Base-by-base conservation (phyloP, 139 green algal genomes). In the Parachlorella kessleri region DNA sequence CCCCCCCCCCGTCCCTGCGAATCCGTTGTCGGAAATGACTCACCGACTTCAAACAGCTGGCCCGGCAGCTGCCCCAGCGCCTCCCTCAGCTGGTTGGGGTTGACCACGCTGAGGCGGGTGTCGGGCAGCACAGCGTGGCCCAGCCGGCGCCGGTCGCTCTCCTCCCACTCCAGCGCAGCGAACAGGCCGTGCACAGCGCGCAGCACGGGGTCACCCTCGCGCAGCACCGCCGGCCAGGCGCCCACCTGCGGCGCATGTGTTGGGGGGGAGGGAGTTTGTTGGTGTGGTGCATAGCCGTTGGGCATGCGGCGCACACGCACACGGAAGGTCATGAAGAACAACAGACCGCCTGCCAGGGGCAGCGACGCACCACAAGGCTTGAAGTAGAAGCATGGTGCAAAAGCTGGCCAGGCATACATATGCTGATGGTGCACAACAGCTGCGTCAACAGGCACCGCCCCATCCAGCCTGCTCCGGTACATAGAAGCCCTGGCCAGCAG, bases 141-240 rank as follows among this genome's bases (percentile, higher is more conserved):
- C 38, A 40, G 66, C 8, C 36, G 9, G n/a, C 37, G 38, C 37
- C 37, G 8, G 9, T 63, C 30, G 42, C 37, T 37, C 59, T 70
- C 30, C 42, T 48, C 72, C 66, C 71, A 72, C 72, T 66, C 66
- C 59, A 59, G 70, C 41, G 39, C 32, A 6, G 38, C n/a, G 26
- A 75, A 75, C 40, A 75, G 41, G 40, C 21, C 32, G 70, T 32
- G 70, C 70, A 75, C 41, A 28, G 70, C 41, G 4, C 10, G 3
- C 70, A 75, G 41, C 70, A 75, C 70, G n/a, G 40, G 40, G 41
- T 75, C 36, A 3, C 41, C n/a, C 30, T 38, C 30, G 70, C 39
- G 65, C n/a, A 65, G 32, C 4, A 9, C 3, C n/a, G 40, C 41
- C 41, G 41, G n/a, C 70, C 70, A 75, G 41, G 37, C 33, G 35